Percentiles rank a stretch among this genome's conserved stretches.
Evolutionary conservation across 176 grass and related monocot genomes (phyloP).

Genomic region (Calamus simplicifolius): DNA sequence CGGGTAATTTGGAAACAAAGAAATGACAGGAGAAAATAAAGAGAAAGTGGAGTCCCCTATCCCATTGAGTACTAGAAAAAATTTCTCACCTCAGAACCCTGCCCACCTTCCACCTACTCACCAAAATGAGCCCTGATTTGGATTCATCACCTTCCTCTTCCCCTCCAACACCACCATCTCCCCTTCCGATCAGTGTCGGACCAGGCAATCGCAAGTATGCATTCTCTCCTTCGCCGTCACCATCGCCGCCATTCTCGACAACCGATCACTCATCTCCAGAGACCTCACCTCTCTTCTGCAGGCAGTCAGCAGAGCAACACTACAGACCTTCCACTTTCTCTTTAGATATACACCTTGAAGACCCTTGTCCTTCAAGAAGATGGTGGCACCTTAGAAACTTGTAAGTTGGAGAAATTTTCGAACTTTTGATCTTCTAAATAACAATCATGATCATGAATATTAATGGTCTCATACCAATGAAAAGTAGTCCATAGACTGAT

Average conservation of each 20-base stretch:
- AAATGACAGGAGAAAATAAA: too few relatives aligned
- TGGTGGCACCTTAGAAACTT: constrained; percentile 14
- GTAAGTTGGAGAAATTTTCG: constrained; percentile 1
- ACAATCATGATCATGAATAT: too few relatives aligned
- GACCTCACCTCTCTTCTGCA: constrained; percentile 26
- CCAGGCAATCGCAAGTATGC: constrained; percentile 34
- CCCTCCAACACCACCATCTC: constrained; percentile 40
- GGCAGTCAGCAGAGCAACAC: not conserved
- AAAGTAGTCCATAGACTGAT: too few relatives aligned
- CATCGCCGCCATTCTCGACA: constrained; percentile 39
- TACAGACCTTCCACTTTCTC: constrained; percentile 19
- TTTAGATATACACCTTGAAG: constrained; percentile 10
- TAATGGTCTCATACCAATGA: too few relatives aligned
- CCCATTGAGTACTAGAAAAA: too few relatives aligned
- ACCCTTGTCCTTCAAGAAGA: not conserved
- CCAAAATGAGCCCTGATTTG: constrained; percentile 29
- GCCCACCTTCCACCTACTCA: too few relatives aligned
- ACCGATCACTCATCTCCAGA: constrained; percentile 8
- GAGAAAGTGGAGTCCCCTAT: too few relatives aligned
- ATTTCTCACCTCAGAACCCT: too few relatives aligned
- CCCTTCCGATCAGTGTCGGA: constrained; percentile 38
- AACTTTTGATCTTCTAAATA: too few relatives aligned
- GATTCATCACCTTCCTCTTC: constrained; percentile 30
- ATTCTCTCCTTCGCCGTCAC: constrained; percentile 31
- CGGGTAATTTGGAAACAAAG: too few relatives aligned